Base-by-base conservation (phyloP, 306 rosid species). In the Ammopiptanthus mongolicus region DNA sequence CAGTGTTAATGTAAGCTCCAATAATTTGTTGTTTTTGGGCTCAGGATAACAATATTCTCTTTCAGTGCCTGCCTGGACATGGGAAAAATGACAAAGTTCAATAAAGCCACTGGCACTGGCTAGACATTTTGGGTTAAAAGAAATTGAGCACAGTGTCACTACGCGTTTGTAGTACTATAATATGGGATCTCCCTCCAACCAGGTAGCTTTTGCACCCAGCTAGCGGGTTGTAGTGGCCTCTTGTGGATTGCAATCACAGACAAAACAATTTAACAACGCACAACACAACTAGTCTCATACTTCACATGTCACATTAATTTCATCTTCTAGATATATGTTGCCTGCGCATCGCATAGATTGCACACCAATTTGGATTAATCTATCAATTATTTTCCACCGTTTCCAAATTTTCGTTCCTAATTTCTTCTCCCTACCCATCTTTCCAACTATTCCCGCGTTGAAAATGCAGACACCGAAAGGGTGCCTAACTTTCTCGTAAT, bases 251-350 rank as follows among this genome's bases (percentile, higher is more conserved):
- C 34, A 25, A 57, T 12, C 18, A 25, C 3, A 25, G 61, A 56
- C 36, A 56, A 17, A 23, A 33, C 7, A n/a, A n/a, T 33, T 33
- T 1, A 6, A 25, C 63, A 25, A 25, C 28, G 28, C 28, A 25
- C 3, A 25, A 25, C 14, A 23, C 10, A 2, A 29, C 48, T 59
- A 21, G 15, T 73, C 47, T 9, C 18, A 25, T 13, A 47, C 78
- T 70, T 46, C 78, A 46, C 61, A 50, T 17, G 60, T 13, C 18
- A 58, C 68, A 42, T 33, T n/a, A n/a, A n/a, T n/a, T 15, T 58
- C 25, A 33, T 73, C 78, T 74, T 74, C 62, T 61, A 74, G 78
- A 74, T 62, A 11, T n/a, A 14, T 29, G 3, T 13, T 37, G 3
- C n/a, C n/a, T n/a, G n/a, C n/a, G n/a, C n/a, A n/a, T n/a, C 52